Base-by-base conservation (phyloP, 352 stramenopile species). In the Pythium angustatum region DNA sequence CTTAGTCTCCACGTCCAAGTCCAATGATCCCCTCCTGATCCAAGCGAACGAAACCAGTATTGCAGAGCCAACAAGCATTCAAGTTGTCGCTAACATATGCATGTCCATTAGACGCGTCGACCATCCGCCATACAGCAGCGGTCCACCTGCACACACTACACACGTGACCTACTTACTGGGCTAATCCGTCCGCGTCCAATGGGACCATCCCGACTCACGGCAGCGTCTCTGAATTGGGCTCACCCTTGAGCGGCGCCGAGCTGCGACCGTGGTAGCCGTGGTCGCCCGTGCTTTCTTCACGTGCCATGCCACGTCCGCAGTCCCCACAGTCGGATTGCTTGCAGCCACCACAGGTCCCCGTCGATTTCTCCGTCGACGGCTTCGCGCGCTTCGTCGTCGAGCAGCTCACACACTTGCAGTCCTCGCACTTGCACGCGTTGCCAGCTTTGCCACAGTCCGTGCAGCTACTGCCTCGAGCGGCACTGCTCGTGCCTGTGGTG, bases 361-460 rank as follows among this genome's bases (percentile, higher is more conserved):
- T 24, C 36, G 30, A 5, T 3, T 53, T 19, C 49, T 47, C n/a
- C n/a, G n/a, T 58, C 38, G 15, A 27, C 4, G 15, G 2, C 11
- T 5, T n/a, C 17, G 27, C 28, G 21, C 17, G 26, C 53, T 40
- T 52, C 45, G 72, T 71, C 58, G 56, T 30, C 44, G 55, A 67
- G 55, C 74, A 81, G 21, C 50, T 62, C 27, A 49, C n/a, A n/a
- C 72, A 82, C 28, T 69, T 68, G 53, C 75, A 79, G 33, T 73
- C 33, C 58, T 71, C 66, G 41, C 75, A 83, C 8, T 47, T 36
- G n/a, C 75, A 83, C 38, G 73, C 69, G 27, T 47, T 54, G 5
- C 17, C 41, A 5, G 50, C 14, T 1, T 65, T 60, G 0, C 64
- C 70, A 26, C 76, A 83, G 22, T 30, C 36, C n/a, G 34, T 34